Base-by-base conservation (phyloP, 106 monocot genomes). In the Dendrobium officinale region DNA sequence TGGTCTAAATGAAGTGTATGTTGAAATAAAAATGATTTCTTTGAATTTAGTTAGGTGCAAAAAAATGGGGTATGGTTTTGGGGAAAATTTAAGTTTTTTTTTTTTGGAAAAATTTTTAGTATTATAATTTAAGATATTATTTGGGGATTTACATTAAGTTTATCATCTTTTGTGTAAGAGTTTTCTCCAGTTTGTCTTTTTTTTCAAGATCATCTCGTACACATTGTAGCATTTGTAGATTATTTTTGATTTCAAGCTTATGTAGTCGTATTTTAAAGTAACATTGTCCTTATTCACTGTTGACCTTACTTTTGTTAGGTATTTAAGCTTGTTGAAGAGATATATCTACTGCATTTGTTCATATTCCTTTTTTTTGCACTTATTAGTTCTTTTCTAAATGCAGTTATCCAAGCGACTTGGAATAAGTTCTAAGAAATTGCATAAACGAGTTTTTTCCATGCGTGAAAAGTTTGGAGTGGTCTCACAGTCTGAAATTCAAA, bases 391-490 rank as follows among this genome's bases (percentile, higher is more conserved):
- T 61, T 82, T 17, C 79, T 85, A 11, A 31, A 54, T 68, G 20
- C 78, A 93, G 92, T 49, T 90, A 44, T 79, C 86, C 70, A 88
- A 54, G 56, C 86, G 88, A 42, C 83, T 93, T 83, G 93, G 90
- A 43, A 68, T 89, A 49, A 81, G 44, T 80, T 64, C 72, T 40
- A 93, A 90, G 80, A 88, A 70, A 67, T 67, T 83, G 79, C 78
- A 86, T 29, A 80, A 42, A 7, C 64, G 88, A 79, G 77, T 93
- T 77, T 59, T 55, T 79, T 42, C 55, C 42, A 78, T 93, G 86
- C 70, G 84, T 70, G 66, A 67, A 64, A 93, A 80, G 42, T 93
- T 85, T 81, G 83, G 83, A 40, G 68, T 93, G 83, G 73, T 77
- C 56, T 82, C 85, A 79, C 70, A 86, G 74, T 64, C 83, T 79